Evolutionary conservation across 2,329 filamentous ascomycete genomes (phyloP), one percentile per base, ranked within the genome.

Genomic region (Alternaria tenuissima): DNA sequence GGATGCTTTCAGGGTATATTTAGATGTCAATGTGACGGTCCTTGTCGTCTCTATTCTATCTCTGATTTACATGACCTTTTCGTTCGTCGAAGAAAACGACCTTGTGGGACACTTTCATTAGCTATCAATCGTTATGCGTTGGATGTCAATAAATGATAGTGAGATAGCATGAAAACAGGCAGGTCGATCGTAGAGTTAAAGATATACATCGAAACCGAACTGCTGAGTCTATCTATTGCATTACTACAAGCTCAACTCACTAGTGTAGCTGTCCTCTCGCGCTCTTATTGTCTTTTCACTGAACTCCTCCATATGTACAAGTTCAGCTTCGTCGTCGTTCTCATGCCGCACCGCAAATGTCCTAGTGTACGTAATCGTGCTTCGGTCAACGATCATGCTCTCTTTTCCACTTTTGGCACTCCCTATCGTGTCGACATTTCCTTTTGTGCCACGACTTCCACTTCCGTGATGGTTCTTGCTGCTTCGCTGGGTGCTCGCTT

Each of bases 391-490:
- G 18, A 30, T 18, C 20, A 26, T 7, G 22, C 14, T 55, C 30
- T 39, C 38, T n/a, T 30, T 55, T 22, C 55, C 24, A 12, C 51
- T 42, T 39, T 55, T 57, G 34, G 28, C 26, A 28, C 38, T 28
- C 22, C 43, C 34, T 48, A 18, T 28, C 36, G 22, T 57, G 7
- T 36, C 24, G 30, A 24, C 57, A 47, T 59, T 68, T 59, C 34
- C 69, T 58, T 63, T 54, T 30, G n/a, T 34, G 14, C 64, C 58
- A 43, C 72, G 51, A 34, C 44, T 22, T 62, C 69, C 69, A 60
- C 72, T 69, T 59, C 67, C 38, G 28, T 18, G 49, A n/a, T 36
- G 41, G 20, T 57, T 36, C 22, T 12, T 30, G 34, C 39, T 54
- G 42, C 57, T 39, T 20, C 9, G 12, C 16, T 53, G 51, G 1